Conservation (phyloP, 805 yeast species). For the Teunomyces cretensis region DNA sequence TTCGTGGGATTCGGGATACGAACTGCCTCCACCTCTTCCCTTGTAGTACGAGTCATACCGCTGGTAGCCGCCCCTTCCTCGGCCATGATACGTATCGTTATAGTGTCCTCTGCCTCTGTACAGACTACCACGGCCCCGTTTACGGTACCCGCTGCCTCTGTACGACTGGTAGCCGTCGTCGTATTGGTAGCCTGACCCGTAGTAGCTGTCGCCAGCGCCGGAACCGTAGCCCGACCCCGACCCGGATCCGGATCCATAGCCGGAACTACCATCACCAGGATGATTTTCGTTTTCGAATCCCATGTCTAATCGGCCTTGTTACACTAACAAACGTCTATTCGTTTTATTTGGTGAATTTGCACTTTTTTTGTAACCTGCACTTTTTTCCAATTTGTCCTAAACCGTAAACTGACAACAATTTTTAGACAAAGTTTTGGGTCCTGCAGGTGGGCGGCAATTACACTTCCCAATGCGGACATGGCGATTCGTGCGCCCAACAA, state of each 20-base stretch:
- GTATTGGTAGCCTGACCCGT: constrained; percentile 5
- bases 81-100: constrained; percentile 10
- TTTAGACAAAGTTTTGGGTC: neutral
- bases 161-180: constrained; percentile 1
- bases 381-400: too few relatives aligned
- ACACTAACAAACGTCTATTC: neutral
- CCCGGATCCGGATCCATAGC: neutral
- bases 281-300: neutral
- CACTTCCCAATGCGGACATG: constrained; percentile 11
- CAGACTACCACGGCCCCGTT: constrained; percentile 15
- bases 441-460: constrained; percentile 7
- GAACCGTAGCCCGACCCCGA: neutral
- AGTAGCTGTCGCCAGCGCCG: constrained; percentile 9
- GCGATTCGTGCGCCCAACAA: constrained; percentile 4
- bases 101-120: constrained; percentile 11
- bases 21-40: constrained; percentile 3
- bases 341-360: neutral
- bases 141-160: constrained; percentile 11
- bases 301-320: neutral
- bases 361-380: neutral
- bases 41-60: constrained; percentile 5
- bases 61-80: constrained; percentile 11
- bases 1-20: neutral
- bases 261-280: neutral
- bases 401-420: too few relatives aligned